These are phyloP conservation scores for Boletus semigastroideus DNA, from an alignment of 1,284 basidiomycete genomes.

Conservation along the genomic window DNA sequence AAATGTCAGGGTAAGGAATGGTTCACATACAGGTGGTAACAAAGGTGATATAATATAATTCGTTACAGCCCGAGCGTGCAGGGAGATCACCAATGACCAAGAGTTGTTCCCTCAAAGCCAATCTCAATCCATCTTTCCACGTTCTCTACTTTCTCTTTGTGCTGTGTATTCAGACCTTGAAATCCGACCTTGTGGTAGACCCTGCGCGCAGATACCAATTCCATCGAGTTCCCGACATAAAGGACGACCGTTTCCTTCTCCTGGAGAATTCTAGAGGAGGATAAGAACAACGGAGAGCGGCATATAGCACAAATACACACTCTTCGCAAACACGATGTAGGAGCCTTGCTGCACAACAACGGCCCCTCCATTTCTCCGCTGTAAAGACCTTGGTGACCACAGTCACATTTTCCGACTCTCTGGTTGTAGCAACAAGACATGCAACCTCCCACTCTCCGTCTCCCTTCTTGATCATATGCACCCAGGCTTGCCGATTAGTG, in stretches of 20 bases:
- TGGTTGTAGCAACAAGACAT: slow-evolving; percentile 58
- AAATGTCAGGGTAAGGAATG: background rate
- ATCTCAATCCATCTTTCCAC: slow-evolving; percentile 51
- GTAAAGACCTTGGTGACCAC: slow-evolving; percentile 54
- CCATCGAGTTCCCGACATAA: slow-evolving; percentile 43
- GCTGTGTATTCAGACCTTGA: slow-evolving; percentile 36
- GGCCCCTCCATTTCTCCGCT: slow-evolving; percentile 37
- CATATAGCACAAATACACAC: slow-evolving; percentile 26
- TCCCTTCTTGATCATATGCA: slow-evolving; percentile 45
- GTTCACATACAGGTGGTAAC: background rate
- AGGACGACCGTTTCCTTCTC: slow-evolving; percentile 43
- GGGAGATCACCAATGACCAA: slow-evolving; percentile 49
- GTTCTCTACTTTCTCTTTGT: slow-evolving; percentile 20
- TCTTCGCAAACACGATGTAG: slow-evolving; percentile 41
- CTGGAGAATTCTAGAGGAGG: slow-evolving; percentile 28
- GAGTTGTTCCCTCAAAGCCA: slow-evolving; percentile 45
- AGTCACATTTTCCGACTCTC: slow-evolving; percentile 41
- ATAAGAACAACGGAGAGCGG: slow-evolving; percentile 5
- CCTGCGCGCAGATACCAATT: slow-evolving; percentile 42
- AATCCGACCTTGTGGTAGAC: slow-evolving; percentile 54
- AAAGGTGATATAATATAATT: background rate
- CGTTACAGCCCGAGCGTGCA: background rate
- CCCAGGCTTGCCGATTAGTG: slow-evolving; percentile 53
- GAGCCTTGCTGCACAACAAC: slow-evolving; percentile 46
- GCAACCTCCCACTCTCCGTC: slow-evolving; percentile 43